Percentiles rank a stretch among this genome's conserved stretches.
Conservation (phyloP, 345 rosid species). For the Angophora floribunda region DNA sequence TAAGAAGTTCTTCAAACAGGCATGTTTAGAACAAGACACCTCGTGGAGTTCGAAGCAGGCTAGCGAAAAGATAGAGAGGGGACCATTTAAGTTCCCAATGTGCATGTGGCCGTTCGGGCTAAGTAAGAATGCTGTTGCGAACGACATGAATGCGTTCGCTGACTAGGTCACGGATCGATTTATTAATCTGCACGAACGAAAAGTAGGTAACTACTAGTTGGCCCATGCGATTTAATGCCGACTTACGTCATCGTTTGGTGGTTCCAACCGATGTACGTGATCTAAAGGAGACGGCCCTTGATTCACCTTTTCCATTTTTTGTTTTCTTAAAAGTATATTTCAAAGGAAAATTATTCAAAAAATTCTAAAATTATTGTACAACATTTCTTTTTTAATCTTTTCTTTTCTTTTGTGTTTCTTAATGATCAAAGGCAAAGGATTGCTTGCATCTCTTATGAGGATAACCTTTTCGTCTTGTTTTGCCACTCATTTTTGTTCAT, state of each 20-base stretch:
- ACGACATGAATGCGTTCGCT: background rate
- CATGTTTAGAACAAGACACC: background rate
- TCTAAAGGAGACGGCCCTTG: background rate
- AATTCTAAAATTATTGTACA: background rate
- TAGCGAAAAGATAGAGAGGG: background rate
- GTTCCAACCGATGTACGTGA: background rate
- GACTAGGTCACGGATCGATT: background rate
- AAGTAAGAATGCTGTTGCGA: background rate
- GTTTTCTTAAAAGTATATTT: background rate
- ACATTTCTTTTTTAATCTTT: background rate
- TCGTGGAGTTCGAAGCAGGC: background rate
- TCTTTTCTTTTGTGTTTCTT: background rate
- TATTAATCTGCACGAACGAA: background rate
- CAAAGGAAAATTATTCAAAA: background rate
- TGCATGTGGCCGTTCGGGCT: background rate
- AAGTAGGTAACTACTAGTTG: too few relatives aligned
- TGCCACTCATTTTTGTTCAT: background rate
- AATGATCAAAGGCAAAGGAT: background rate
- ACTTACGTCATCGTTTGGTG: background rate
- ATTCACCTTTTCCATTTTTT: background rate
- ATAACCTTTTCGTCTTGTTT: background rate
- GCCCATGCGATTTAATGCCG: too few relatives aligned
- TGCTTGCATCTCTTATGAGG: background rate
- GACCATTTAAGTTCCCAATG: background rate
- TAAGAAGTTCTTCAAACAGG: background rate